Base-by-base conservation (phyloP, 257 asterid genomes). In the Penstemon barbatus region DNA sequence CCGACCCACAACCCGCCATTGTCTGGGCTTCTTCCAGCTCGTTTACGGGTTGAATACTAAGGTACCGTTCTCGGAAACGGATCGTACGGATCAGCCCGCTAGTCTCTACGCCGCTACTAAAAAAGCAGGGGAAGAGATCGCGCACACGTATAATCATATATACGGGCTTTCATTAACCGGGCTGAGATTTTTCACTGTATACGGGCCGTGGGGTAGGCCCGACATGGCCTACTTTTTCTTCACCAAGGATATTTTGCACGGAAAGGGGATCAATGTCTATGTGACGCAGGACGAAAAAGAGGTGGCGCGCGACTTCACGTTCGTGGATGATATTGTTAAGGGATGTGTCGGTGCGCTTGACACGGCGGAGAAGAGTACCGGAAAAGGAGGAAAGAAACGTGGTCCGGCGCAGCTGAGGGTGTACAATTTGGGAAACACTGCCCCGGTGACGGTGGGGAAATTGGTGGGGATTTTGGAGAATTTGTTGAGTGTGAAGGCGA, bases 241-340 rank as follows among this genome's bases (percentile, higher is more conserved):
- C 90, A 92, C 98, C 0, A 90, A 90, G 52, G 97, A 90, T 3
- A 90, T 92, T 33, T 71, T 90, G 4, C 97, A 90, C 1, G 82
- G 93, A 0, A 88, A 92, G 59, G 66, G 86, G 1, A 82, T 92
- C 3, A 88, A 86, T 52, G 85, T 92, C 3, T 92, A 92, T 69
- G 87, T 82, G 0, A 82, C 96, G 1, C 87, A 71, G 43, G 96
- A 90, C 2, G 88, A 79, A 6, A 86, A 82, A 60, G 98, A 90
- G 80, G 98, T 92, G 85, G 98, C 97, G 84, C 98, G 98, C 82
- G 98, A 92, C 79, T 92, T 92, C 86, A 92, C 98, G 37, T 92
- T 85, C 90, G 90, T 92, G 9, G 98, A 92, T 51, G 98, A 92
- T 41, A 71, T 92, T 2, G 98, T 88, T 7, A 88, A 84, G 13